Conservation (phyloP, 75 land plant genomes). For the Pinus taeda region DNA sequence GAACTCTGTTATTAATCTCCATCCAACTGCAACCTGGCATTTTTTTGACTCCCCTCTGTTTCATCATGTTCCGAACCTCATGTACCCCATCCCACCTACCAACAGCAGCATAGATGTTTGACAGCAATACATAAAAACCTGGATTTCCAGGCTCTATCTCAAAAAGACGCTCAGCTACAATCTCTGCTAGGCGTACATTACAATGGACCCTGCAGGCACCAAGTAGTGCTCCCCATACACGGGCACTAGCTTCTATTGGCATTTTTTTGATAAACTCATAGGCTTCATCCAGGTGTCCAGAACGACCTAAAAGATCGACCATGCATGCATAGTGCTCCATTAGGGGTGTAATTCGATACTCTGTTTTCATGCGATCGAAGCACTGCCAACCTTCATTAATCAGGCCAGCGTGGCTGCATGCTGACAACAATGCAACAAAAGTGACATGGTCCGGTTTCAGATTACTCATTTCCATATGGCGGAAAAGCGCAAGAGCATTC, state of each 20-base stretch:
- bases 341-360: background rate
- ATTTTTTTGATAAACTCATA: background rate
- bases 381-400: background rate
- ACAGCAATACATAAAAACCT: background rate
- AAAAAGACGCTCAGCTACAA: background rate
- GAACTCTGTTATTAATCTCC: background rate
- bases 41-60: background rate
- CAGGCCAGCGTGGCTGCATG: constrained; percentile 1
- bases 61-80: background rate
- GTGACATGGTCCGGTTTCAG: constrained; percentile 1
- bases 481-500: background rate
- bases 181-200: background rate
- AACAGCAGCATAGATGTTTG: constrained; percentile 1
- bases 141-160: background rate
- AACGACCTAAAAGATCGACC: background rate
- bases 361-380: background rate
- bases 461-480: background rate
- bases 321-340: background rate
- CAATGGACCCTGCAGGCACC: background rate
- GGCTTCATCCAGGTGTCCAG: background rate
- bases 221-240: background rate
- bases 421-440: background rate
- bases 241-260: background rate
- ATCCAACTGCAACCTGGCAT: background rate
- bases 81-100: background rate